These are phyloP conservation scores for Plasmodium fragile DNA, from an alignment of 169 alveolate genomes.

Conservation along the genomic window DNA sequence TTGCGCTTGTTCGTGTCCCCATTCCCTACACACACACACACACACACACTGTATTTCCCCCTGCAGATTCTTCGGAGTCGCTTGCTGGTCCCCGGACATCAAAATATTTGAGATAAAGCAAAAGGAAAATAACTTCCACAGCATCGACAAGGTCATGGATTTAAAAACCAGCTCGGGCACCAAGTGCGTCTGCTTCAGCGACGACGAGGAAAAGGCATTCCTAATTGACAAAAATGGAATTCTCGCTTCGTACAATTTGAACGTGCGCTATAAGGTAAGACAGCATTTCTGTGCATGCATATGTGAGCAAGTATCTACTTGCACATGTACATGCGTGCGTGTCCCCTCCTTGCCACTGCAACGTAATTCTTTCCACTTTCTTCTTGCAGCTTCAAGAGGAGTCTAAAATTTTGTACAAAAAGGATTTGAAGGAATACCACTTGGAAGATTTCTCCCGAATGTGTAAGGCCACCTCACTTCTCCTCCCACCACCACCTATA, in stretches of 20 bases:
- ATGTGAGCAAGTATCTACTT: not conserved
- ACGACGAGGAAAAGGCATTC: constrained; percentile 28
- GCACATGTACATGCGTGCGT: not conserved
- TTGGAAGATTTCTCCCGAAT: constrained; percentile 36
- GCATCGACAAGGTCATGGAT: constrained; percentile 31
- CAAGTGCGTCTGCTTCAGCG: constrained; percentile 23
- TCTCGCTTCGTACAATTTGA: constrained; percentile 10
- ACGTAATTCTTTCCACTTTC: not conserved
- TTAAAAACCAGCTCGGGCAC: constrained; percentile 37
- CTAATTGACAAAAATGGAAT: constrained; percentile 34
- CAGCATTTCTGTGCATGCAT: not conserved
- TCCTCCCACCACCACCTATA: not conserved
- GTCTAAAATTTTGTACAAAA: constrained; percentile 37
- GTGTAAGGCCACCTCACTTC: not conserved
- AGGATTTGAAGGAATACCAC: constrained; percentile 14
- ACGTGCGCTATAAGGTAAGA: constrained; percentile 47
- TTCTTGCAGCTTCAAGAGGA: constrained; percentile 40
- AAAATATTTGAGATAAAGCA: constrained; percentile 28
- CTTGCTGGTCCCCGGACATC: constrained; percentile 39
- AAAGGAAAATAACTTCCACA: constrained; percentile 23
- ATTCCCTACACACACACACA: too few species aligned
- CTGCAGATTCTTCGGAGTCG: constrained; percentile 28
- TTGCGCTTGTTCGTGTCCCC: not conserved
- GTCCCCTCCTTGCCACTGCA: not conserved
- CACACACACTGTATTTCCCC: not conserved